Evolutionary conservation across 192 early-diverging fungal genomes (phyloP).

Genomic region (Dimargaris verticillata): DNA sequence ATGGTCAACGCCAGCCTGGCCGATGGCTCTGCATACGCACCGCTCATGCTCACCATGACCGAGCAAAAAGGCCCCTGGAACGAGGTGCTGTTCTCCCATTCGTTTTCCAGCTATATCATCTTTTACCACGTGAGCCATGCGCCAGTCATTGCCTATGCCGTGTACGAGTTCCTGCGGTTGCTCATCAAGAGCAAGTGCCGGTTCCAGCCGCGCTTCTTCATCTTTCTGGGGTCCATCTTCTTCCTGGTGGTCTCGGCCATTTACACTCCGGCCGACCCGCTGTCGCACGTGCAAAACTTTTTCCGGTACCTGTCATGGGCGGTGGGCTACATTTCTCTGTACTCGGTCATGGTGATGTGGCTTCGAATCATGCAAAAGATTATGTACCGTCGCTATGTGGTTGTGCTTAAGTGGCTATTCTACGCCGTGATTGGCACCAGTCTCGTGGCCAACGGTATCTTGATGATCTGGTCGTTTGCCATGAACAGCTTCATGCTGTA

Average conservation of each 20-base stretch:
- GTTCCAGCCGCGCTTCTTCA: slow-evolving; percentile 10
- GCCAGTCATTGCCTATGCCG: slow-evolving; percentile 3
- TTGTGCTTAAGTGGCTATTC: neutral
- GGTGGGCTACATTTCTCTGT: slow-evolving; percentile 5
- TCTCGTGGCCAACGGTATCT: neutral
- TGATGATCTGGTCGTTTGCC: slow-evolving; percentile 5
- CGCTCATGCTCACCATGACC: slow-evolving; percentile 1
- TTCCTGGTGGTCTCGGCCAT: neutral
- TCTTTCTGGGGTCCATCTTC: slow-evolving; percentile 4
- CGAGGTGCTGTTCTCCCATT: neutral
- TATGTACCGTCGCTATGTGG: neutral
- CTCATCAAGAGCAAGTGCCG: slow-evolving; percentile 10
- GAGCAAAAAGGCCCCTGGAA: slow-evolving; percentile 5
- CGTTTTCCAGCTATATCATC: neutral
- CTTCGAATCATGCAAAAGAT: slow-evolving; percentile 6
- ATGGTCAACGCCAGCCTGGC: neutral
- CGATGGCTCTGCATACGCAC: neutral
- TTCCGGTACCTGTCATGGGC: slow-evolving; percentile 4
- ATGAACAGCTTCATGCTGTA: neutral
- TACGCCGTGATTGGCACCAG: neutral
- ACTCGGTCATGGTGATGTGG: slow-evolving; percentile 7
- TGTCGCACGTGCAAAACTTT: slow-evolving; percentile 7
- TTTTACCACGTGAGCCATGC: slow-evolving; percentile 5
- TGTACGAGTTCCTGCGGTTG: slow-evolving; percentile 9
- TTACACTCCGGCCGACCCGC: neutral